phyloP scores from a whole-genome alignment of 192 early-diverging fungal species.

The Entomortierella lignicola region DNA sequence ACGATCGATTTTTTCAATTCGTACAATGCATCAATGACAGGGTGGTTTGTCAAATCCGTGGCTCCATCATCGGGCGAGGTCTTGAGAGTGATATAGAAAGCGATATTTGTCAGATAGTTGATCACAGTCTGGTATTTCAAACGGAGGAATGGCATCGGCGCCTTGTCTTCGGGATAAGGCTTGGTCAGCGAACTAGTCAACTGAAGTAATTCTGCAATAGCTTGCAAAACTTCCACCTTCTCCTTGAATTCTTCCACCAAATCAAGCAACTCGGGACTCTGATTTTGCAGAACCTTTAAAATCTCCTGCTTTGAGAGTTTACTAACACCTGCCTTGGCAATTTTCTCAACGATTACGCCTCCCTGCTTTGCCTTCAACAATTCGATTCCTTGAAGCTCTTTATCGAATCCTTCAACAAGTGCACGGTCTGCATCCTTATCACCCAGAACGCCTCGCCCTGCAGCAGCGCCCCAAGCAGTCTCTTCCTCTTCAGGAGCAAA shows the following conservation, averaged over 20 bases:
- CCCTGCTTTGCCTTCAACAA: slow-evolving; percentile 54
- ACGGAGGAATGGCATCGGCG: slow-evolving; percentile 50
- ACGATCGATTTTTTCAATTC: slow-evolving; percentile 78
- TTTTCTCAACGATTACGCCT: slow-evolving; percentile 51
- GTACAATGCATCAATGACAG: slow-evolving; percentile 84
- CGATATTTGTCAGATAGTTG: slow-evolving; percentile 89
- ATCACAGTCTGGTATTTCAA: slow-evolving; percentile 63
- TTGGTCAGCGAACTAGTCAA: slow-evolving; percentile 22
- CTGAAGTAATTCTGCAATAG: slow-evolving; percentile 37
- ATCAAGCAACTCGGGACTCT: slow-evolving; percentile 79
- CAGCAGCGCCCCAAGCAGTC: slow-evolving; percentile 58
- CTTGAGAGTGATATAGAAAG: slow-evolving; percentile 86
- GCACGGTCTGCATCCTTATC: slow-evolving; percentile 62
- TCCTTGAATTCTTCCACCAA: slow-evolving; percentile 73
- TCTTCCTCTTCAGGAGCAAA: slow-evolving; percentile 86
- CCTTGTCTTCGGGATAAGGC: slow-evolving; percentile 28
- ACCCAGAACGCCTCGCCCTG: slow-evolving; percentile 35
- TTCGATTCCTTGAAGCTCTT: slow-evolving; percentile 62
- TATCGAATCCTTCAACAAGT: slow-evolving; percentile 61
- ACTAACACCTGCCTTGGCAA: slow-evolving; percentile 52
- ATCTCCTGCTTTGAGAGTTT: slow-evolving; percentile 71
- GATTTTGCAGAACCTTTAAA: slow-evolving; percentile 73
- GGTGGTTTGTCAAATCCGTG: slow-evolving; percentile 77
- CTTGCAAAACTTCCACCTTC: slow-evolving; percentile 51
- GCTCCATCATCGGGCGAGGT: slow-evolving; percentile 58